Evolutionary conservation across 2,329 filamentous ascomycete species (phyloP), one percentile per base, ranked within the genome.

Genomic region (Fusarium concolor): DNA sequence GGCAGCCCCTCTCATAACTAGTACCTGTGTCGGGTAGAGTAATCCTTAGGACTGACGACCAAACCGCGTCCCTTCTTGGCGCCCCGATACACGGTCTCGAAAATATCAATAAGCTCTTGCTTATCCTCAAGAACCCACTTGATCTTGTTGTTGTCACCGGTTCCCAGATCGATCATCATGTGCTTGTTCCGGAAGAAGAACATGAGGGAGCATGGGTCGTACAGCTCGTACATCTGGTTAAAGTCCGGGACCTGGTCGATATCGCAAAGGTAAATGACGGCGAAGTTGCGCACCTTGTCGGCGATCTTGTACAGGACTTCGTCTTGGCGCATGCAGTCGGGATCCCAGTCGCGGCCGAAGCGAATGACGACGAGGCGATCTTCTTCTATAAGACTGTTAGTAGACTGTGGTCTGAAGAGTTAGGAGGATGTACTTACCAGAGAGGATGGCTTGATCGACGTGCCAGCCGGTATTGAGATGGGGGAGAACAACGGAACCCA

Each of bases 161-260:
- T 99, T 45, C 95, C 95, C 73, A 97, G 94, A 87, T 98, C 95
- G 79, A 92, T 93, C 92, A 96, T 97, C 89, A 98, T 98, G 81
- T 97, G 94, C 79, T 99, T 99, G 79, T 99, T 99, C 65, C 95
- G 89, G 84, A 94, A 97, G 86, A 97, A 97, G 84, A 85, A 97
- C 92, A 97, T 97, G 80, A 98, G 90, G 5, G 96, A 97, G 82
- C 94, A 93, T 1, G 94, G 90, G 77, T 99, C 92, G 83, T 96
- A 94, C 8, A 94, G 85, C 77, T 94, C 89, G 84, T 97, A 97
- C 95, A 98, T 98, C 75, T 92, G 89, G 78, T 96, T 97, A 84
- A 97, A 97, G 79, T 97, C 93, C 57, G 92, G 92, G 7, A 97
- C 92, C 78, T 94, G 87, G 76, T 97, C 92, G 74, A 96, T 90